Evolutionary conservation across 2,329 filamentous ascomycete species (phyloP).

Genomic region (Chaetomiaceae sp.): DNA sequence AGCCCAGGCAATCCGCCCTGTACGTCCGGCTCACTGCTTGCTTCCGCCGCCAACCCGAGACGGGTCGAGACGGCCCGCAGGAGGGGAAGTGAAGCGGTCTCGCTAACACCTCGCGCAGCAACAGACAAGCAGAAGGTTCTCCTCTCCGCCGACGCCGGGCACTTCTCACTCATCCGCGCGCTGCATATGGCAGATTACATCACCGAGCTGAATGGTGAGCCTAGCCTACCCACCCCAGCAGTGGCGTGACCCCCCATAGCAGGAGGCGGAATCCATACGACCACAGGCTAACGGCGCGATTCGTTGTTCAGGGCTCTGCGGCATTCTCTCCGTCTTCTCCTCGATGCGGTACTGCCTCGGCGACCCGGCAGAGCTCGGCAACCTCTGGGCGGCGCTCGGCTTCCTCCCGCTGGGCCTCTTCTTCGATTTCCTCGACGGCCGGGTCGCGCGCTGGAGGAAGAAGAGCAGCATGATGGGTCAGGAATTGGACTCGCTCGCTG

Average conservation of each 20-base stretch:
- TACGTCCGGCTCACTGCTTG: conserved; percentile 15
- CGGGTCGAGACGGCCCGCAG: neutral
- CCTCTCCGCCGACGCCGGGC: conserved; percentile 61
- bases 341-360: conserved; percentile 89
- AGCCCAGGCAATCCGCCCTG: conserved; percentile 13
- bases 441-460: conserved; percentile 90
- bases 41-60: neutral
- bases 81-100: neutral
- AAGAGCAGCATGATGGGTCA: conserved; percentile 98
- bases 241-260: conserved; percentile 6
- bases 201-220: conserved; percentile 68
- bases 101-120: conserved; percentile 35
- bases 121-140: conserved; percentile 72
- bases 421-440: conserved; percentile 97
- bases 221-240: too few relatives aligned
- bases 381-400: conserved; percentile 74
- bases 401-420: conserved; percentile 92
- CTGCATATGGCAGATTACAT: conserved; percentile 80
- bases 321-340: conserved; percentile 91
- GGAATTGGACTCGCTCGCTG: conserved; percentile 91
- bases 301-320: conserved; percentile 84
- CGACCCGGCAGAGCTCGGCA: conserved; percentile 55
- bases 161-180: conserved; percentile 63
- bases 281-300: too few relatives aligned
- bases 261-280: too few relatives aligned